Evolutionary conservation across 2,329 filamentous ascomycete genomes (phyloP), one percentile per base, ranked within the genome.

Genomic region (Hymenoscyphus scutula): DNA sequence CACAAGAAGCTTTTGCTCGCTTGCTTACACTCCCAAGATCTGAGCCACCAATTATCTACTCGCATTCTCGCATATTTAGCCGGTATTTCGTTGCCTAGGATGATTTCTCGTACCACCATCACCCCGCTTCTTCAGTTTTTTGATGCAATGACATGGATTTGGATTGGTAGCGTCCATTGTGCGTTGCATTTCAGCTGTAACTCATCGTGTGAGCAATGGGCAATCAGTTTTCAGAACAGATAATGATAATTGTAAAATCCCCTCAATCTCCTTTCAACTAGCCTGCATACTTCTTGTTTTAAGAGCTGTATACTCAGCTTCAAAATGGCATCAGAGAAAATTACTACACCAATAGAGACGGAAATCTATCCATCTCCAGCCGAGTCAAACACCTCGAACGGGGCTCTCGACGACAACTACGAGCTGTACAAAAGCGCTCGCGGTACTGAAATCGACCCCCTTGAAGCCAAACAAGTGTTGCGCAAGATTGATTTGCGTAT

Each of bases 401-500:
- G 41, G n/a, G 41, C 41, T 48, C 63, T 67, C 5, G 74, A 76
- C 64, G 74, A 75, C 13, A 73, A 71, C 48, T 76, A 76, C 65
- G 71, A 73, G 3, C 68, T 76, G n/a, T 76, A 74, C 58, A 71
- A 71, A 51, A 67, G 66, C 19, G 64, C 58, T 17, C 64, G 62
- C 41, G 68, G 67, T 17, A 60, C 67, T 34, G 68, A 70, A 38
- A 15, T 68, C 37, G 70, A 69, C 41, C 64, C 53, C 1, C 56
- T 34, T 15, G 65, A 67, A 58, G 71, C 70, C 7, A 75, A 73
- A 37, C 72, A 70, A 5, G 77, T 84, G 5, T 62, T 86, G 60
- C 75, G 77, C 27, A 85, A 84, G 70, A 84, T 87, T 62, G 84
- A 87, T 70, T 17, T 59, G 19, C 56, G 75, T 5, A 73, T 87